Evolutionary conservation across 345 rosid species (phyloP).

Genomic region (Murraya koenigii): DNA sequence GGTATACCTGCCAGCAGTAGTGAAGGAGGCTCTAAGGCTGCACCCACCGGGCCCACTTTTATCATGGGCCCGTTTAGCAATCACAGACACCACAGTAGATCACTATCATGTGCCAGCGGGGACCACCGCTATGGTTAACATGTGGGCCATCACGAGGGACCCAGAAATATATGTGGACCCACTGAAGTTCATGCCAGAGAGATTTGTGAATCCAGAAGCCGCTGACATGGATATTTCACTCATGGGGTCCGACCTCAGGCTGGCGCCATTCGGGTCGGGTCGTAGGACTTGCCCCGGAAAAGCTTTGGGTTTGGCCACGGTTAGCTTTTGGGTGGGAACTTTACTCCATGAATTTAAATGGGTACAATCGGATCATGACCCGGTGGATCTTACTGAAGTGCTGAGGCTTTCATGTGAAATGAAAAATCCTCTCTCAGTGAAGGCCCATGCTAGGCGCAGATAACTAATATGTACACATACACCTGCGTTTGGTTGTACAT

Average conservation of each 20-base stretch:
- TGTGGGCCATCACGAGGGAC: slow-evolving; percentile 64
- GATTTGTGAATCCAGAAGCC: slow-evolving; percentile 26
- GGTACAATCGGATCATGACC: slow-evolving; percentile 21
- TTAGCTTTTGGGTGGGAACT: slow-evolving; percentile 37
- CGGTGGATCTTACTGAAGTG: slow-evolving; percentile 44
- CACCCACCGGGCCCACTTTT: slow-evolving; percentile 67
- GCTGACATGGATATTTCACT: slow-evolving; percentile 33
- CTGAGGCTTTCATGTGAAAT: slow-evolving; percentile 51
- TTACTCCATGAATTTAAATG: slow-evolving; percentile 50
- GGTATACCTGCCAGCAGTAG: slow-evolving; percentile 36
- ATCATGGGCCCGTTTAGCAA: slow-evolving; percentile 57
- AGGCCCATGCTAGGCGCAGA: slow-evolving; percentile 29
- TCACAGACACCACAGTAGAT: slow-evolving; percentile 35
- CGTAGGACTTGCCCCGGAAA: slow-evolving; percentile 55
- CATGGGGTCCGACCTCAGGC: slow-evolving; percentile 42
- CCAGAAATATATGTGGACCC: slow-evolving; percentile 46
- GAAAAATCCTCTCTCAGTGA: slow-evolving; percentile 41
- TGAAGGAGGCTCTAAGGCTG: slow-evolving; percentile 50
- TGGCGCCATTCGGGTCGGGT: slow-evolving; percentile 63
- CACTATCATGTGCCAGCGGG: slow-evolving; percentile 43
- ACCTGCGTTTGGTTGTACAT: neutral
- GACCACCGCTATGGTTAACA: slow-evolving; percentile 57
- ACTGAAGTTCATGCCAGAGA: slow-evolving; percentile 34
- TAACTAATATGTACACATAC: neutral
- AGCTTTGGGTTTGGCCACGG: slow-evolving; percentile 45